Base-by-base conservation (phyloP, 345 rosid genomes). In the Ceriops tagal region DNA sequence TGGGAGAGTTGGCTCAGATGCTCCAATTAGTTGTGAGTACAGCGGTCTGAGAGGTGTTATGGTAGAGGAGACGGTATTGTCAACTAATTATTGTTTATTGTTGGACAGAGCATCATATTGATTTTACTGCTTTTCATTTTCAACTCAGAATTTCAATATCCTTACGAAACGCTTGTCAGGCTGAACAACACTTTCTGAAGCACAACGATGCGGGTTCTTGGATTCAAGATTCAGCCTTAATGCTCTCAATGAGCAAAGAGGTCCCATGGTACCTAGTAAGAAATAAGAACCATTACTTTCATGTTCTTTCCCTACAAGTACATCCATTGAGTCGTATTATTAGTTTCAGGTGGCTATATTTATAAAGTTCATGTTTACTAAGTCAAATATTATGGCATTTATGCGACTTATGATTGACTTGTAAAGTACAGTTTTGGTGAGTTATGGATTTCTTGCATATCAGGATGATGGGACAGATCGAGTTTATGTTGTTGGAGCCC, bases 171-270 rank as follows among this genome's bases (percentile, higher is more conserved):
- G 34, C 71, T 20, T 8, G 64, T 72, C 86, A 93, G 97, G 97
- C 96, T 13, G 97, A 93, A 32, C 97, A 91, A 67, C 96, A 91
- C 71, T 91, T 91, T 65, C 80, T 93, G 55, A 93, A 93, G 64
- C 97, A 89, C 80, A 93, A 88, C 82, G 99, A 91, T 83, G 84
- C 96, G 2, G 99, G 99, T 68, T 89, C 99, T 66, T 93, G 97
- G 99, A 92, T 91, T 61, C 96, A 93, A 79, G 99, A 93, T 83
- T 91, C 97, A 46, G 97, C 97, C 3, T 73, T 93, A 73, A 87
- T 91, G 88, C 75, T 91, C 32, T 89, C 97, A 8, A 86, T 89
- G 97, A 88, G 96, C 69, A 91, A 91, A 62, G 99, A 93, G 85
- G 97, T 93, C 76, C 99, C 99, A 37, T 89, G 99, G 97, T 89